Percentiles rank a stretch among this genome's conserved stretches.
Evolutionary conservation across 2,329 filamentous ascomycete genomes (phyloP).

Genomic region (Phoma sp.): DNA sequence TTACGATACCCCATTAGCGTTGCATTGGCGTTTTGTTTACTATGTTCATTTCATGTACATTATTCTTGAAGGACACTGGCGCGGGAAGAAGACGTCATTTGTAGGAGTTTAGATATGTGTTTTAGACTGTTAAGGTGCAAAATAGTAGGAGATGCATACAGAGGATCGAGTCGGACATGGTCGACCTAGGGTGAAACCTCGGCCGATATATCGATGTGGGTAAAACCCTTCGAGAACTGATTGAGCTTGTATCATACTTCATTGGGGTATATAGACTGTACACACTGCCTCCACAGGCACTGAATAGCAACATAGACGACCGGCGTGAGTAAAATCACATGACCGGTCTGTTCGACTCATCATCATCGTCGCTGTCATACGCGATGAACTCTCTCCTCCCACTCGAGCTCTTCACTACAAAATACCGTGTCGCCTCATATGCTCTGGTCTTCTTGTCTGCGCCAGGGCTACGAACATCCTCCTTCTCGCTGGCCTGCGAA

Average conservation of each 20-base stretch:
- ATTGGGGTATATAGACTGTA: conserved; percentile 18
- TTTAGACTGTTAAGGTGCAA: no score
- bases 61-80: background rate
- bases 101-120: background rate
- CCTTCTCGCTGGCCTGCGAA: background rate
- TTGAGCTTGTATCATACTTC: conserved; percentile 19
- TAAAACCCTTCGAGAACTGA: conserved; percentile 12
- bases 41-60: background rate
- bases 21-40: conserved; percentile 5
- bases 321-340: conserved; percentile 32
- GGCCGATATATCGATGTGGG: conserved; percentile 7
- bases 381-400: conserved; percentile 31
- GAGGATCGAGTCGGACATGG: background rate
- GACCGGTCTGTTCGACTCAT: conserved; percentile 41
- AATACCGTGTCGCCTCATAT: conserved; percentile 27
- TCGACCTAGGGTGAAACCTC: conserved; percentile 8
- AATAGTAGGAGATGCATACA: background rate
- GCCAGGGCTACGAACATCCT: conserved; percentile 26
- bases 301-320: conserved; percentile 1
- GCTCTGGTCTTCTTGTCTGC: conserved; percentile 35
- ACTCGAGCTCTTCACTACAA: conserved; percentile 21
- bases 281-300: conserved; percentile 9
- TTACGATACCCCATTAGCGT: conserved; percentile 19
- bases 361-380: conserved; percentile 41
- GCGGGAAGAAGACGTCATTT: background rate